A percentile compares a stretch with the other conserved stretches of the same genome.
phyloP scores from a whole-genome alignment of 2,329 filamentous ascomycete genomes.

The Botryotinia globosa region DNA sequence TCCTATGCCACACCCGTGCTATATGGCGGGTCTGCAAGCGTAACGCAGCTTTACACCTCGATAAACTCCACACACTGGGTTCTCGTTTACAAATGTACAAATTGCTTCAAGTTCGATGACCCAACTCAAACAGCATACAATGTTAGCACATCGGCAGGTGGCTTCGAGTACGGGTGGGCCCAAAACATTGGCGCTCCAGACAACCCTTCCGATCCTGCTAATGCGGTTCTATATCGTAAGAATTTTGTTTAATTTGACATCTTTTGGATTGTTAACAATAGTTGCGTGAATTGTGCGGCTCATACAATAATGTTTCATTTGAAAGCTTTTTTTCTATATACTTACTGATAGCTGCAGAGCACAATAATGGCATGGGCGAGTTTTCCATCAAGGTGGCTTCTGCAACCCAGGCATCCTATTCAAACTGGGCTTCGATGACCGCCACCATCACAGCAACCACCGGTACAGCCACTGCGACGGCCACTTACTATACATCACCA shows the following conservation, averaged over 20 bases:
- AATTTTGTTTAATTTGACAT: not conserved
- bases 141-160: constrained; percentile 45
- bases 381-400: constrained; percentile 47
- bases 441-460: constrained; percentile 35
- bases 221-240: constrained; percentile 21
- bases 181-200: constrained; percentile 44
- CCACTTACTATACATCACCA: constrained; percentile 47
- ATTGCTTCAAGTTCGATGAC: constrained; percentile 54
- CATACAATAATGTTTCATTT: constrained; percentile 37
- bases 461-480: constrained; percentile 44
- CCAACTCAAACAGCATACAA: constrained; percentile 44
- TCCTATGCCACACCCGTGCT: constrained; percentile 58
- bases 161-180: constrained; percentile 55
- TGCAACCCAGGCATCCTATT: constrained; percentile 44
- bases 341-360: constrained; percentile 40
- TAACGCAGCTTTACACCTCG: constrained; percentile 58
- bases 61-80: constrained; percentile 59
- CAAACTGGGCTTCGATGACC: constrained; percentile 36
- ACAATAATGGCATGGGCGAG: constrained; percentile 53
- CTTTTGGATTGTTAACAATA: not conserved
- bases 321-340: constrained; percentile 36
- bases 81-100: constrained; percentile 63
- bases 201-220: constrained; percentile 42
- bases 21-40: constrained; percentile 59
- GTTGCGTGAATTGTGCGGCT: not conserved